These are phyloP conservation scores for Papilionanthe hybrid DNA, from an alignment of 116 monocot genomes.

Conservation along the genomic window DNA sequence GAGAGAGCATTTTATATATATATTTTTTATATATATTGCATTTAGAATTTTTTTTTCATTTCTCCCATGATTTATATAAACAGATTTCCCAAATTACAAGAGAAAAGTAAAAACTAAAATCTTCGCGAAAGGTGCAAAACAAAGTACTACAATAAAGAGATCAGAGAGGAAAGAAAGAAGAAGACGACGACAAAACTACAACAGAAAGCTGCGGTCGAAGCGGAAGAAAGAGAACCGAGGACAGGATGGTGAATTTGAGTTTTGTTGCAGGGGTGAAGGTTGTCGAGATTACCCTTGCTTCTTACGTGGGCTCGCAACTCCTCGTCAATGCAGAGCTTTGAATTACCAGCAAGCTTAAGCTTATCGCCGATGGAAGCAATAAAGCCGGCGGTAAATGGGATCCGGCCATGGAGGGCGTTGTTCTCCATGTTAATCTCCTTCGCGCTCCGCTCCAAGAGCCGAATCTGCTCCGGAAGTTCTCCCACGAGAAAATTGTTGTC, in stretches of 20 bases:
- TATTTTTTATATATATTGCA: neutral
- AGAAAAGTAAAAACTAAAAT: neutral
- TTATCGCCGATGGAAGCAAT: conserved; percentile 37
- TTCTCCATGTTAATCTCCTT: conserved; percentile 60
- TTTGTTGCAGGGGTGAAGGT: conserved; percentile 30
- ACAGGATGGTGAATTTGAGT: conserved; percentile 26
- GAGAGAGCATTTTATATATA: neutral
- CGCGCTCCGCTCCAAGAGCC: conserved; percentile 36
- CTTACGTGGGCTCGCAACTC: conserved; percentile 13
- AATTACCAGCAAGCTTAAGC: conserved; percentile 60
- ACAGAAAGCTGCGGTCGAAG: neutral
- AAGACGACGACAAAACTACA: neutral
- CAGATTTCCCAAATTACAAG: neutral
- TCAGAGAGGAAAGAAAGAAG: neutral
- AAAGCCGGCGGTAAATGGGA: conserved; percentile 67
- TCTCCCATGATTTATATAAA: neutral
- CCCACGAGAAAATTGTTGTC: conserved; percentile 52
- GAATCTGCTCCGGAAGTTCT: conserved; percentile 46
- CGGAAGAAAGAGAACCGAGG: neutral
- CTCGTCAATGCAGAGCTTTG: conserved; percentile 35
- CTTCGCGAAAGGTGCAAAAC: neutral
- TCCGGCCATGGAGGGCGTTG: conserved; percentile 42
- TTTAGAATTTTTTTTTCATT: neutral
- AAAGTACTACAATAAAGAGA: neutral
- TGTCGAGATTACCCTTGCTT: conserved; percentile 9